Evolutionary conservation across 352 stramenopile species (phyloP).

Genomic region (Saprolegnia parasitica): DNA sequence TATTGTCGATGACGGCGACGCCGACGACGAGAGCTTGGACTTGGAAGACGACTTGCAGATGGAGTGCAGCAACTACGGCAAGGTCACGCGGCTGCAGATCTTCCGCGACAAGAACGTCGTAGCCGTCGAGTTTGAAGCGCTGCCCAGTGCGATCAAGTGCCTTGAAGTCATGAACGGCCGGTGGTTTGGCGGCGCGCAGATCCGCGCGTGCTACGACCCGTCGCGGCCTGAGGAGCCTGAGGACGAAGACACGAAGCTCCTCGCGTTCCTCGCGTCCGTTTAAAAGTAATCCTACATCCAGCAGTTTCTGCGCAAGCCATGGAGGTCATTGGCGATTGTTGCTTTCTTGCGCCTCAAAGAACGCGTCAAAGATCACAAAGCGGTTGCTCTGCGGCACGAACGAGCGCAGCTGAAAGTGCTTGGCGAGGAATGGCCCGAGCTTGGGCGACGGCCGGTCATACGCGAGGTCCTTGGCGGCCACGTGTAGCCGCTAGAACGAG

Average conservation of each 20-base stretch:
- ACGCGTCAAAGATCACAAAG: slow-evolving; percentile 80
- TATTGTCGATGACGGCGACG: slow-evolving; percentile 51
- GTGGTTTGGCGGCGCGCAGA: slow-evolving; percentile 71
- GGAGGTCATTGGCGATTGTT: too few species aligned
- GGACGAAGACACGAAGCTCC: slow-evolving; percentile 63
- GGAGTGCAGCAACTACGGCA: slow-evolving; percentile 66
- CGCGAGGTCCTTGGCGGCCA: slow-evolving; percentile 36
- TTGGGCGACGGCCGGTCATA: slow-evolving; percentile 81
- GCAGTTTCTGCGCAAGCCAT: too few species aligned
- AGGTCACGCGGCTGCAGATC: slow-evolving; percentile 46
- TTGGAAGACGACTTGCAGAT: slow-evolving; percentile 73
- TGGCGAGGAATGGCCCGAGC: slow-evolving; percentile 68
- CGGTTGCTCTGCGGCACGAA: slow-evolving; percentile 73
- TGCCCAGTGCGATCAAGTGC: slow-evolving; percentile 60
- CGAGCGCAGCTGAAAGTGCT: slow-evolving; percentile 48
- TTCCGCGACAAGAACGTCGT: slow-evolving; percentile 33
- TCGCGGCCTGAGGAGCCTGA: slow-evolving; percentile 47
- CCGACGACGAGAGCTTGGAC: slow-evolving; percentile 49
- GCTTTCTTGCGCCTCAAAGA: too few species aligned
- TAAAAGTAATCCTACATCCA: too few species aligned
- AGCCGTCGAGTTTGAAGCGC: slow-evolving; percentile 49
- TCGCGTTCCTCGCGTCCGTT: slow-evolving; percentile 68
- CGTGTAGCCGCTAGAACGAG: slow-evolving; percentile 8
- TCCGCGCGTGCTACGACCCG: slow-evolving; percentile 59
- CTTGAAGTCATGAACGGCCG: slow-evolving; percentile 69